A percentile compares a stretch with the other conserved stretches of the same genome.
Evolutionary conservation across 805 yeast species (phyloP).

Genomic region (Kodamaea neixiangensis): DNA sequence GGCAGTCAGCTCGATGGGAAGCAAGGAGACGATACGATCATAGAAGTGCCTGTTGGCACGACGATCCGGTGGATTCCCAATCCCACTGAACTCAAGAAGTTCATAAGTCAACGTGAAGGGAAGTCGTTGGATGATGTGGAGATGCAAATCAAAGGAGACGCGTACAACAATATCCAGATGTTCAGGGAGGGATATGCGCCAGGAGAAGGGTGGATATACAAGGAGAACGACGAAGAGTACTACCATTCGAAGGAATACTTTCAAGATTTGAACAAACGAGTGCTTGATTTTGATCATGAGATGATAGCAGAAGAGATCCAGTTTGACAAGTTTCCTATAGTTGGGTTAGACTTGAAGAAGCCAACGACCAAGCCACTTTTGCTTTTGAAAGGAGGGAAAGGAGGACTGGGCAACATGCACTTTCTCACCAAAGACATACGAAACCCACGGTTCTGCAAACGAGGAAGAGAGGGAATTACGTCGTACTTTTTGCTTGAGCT

Average conservation of each 20-base stretch:
- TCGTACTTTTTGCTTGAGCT: conserved; percentile 76
- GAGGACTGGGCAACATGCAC: conserved; percentile 97
- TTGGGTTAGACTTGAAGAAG: conserved; percentile 73
- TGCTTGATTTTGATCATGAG: conserved; percentile 63
- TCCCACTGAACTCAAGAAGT: conserved; percentile 49
- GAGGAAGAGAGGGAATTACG: conserved; percentile 71
- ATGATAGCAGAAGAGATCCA: conserved; percentile 56
- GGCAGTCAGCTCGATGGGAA: conserved; percentile 84
- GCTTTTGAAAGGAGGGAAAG: conserved; percentile 80
- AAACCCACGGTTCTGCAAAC: conserved; percentile 86
- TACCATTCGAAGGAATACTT: conserved; percentile 71
- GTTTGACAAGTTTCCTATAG: conserved; percentile 72
- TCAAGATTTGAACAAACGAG: conserved; percentile 59
- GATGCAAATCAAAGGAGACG: conserved; percentile 34
- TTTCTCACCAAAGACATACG: conserved; percentile 80
- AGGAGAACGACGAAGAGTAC: conserved; percentile 72
- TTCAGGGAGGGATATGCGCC: conserved; percentile 59
- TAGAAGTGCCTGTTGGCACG: conserved; percentile 93
- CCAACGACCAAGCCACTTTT: conserved; percentile 68
- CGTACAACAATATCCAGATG: conserved; percentile 51
- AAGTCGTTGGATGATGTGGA: conserved; percentile 22
- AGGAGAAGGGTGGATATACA: conserved; percentile 90
- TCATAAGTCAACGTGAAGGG: conserved; percentile 18
- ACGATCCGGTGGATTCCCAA: conserved; percentile 82
- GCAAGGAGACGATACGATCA: conserved; percentile 72